phyloP scores from a whole-genome alignment of 2,329 filamentous ascomycete species.

The Xylariaceae sp. region DNA sequence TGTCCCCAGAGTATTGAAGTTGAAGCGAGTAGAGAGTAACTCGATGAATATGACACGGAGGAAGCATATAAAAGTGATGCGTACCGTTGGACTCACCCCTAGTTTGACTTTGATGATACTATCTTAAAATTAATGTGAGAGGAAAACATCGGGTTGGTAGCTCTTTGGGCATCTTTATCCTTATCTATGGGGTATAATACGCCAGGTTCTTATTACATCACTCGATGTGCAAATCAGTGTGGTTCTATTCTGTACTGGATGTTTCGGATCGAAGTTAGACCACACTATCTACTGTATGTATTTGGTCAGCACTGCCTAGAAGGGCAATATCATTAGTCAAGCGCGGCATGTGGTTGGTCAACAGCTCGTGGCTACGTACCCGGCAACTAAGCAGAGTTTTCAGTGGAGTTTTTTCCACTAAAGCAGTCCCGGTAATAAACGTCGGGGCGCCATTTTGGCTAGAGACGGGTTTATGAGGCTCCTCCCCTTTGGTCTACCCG shows the following conservation, averaged over 20 bases:
- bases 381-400: constrained; percentile 21
- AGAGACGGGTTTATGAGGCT: not conserved
- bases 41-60: no score
- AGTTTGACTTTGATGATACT: no score
- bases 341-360: constrained; percentile 17
- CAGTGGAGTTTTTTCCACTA: not conserved
- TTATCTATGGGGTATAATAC: no score
- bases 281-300: not conserved
- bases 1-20: no score
- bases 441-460: not conserved
- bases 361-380: not conserved
- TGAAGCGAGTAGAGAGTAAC: no score
- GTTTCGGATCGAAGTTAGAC: not conserved
- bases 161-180: no score
- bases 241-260: no score
- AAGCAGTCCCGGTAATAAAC: not conserved
- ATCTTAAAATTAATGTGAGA: no score
- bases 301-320: constrained; percentile 5
- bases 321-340: constrained; percentile 26
- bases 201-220: not conserved
- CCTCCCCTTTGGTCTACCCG: not conserved
- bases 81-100: no score
- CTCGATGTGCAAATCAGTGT: constrained; percentile 1
- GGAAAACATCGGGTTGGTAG: no score
- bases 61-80: no score